Evolutionary conservation across 805 yeast genomes (phyloP).

Genomic region (Ogataea methanolica): DNA sequence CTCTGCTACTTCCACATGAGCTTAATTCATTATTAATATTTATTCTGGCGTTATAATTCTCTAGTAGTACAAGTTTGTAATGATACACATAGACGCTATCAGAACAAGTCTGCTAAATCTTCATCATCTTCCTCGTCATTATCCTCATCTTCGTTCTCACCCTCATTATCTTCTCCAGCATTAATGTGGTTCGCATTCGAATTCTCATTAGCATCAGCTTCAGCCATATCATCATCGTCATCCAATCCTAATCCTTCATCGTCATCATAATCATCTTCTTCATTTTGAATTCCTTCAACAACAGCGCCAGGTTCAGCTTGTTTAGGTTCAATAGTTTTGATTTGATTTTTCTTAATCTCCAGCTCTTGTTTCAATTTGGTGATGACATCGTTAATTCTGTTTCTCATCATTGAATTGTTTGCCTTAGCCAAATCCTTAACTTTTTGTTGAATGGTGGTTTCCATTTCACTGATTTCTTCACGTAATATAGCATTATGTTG

Average conservation of each 20-base stretch:
- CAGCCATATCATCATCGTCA: constrained; percentile 28
- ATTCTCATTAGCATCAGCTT: constrained; percentile 22
- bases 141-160: constrained; percentile 18
- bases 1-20: too few species aligned
- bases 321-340: constrained; percentile 31
- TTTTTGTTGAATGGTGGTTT: constrained; percentile 70
- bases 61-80: too few species aligned
- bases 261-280: constrained; percentile 12
- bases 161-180: constrained; percentile 18
- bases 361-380: constrained; percentile 74
- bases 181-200: constrained; percentile 22
- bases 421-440: constrained; percentile 68
- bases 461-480: constrained; percentile 84
- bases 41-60: background rate
- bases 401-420: constrained; percentile 77
- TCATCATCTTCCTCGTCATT: constrained; percentile 30
- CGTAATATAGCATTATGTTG: constrained; percentile 70
- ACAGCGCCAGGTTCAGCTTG: constrained; percentile 25
- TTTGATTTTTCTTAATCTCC: constrained; percentile 70
- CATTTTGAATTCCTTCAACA: constrained; percentile 44
- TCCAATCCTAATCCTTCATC: constrained; percentile 22
- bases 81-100: background rate
- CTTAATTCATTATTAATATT: background rate
- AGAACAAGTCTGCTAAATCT: constrained; percentile 27
- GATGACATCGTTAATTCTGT: constrained; percentile 79